A percentile compares a stretch with the other conserved stretches of the same genome.
phyloP scores from a whole-genome alignment of 805 yeast genomes.

The Candida vaughaniae region DNA sequence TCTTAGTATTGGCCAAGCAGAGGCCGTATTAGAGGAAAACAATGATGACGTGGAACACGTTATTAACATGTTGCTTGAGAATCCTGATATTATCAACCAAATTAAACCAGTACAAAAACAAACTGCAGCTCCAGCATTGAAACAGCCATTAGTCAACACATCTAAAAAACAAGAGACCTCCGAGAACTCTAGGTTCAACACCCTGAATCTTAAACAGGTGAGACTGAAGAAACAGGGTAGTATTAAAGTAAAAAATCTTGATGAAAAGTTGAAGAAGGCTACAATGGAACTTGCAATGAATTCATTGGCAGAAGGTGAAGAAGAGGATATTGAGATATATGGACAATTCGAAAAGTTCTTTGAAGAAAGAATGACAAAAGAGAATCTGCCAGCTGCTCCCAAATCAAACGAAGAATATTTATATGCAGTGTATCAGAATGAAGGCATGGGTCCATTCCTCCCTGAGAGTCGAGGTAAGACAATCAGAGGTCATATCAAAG shows the following conservation, averaged over 20 bases:
- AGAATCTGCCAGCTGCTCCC: slow-evolving; percentile 22
- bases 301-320: slow-evolving; percentile 69
- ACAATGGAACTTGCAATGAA: slow-evolving; percentile 61
- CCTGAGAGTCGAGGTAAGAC: slow-evolving; percentile 50
- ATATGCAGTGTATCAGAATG: slow-evolving; percentile 51
- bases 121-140: background rate
- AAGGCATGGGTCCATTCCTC: slow-evolving; percentile 43
- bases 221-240: slow-evolving; percentile 4
- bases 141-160: background rate
- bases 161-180: slow-evolving; percentile 3
- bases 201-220: background rate
- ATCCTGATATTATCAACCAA: slow-evolving; percentile 44
- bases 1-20: slow-evolving; percentile 46
- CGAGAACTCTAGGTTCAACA: slow-evolving; percentile 1
- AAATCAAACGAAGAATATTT: slow-evolving; percentile 48
- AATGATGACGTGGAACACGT: slow-evolving; percentile 55
- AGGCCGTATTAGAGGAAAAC: slow-evolving; percentile 49
- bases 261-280: slow-evolving; percentile 44
- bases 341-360: slow-evolving; percentile 6
- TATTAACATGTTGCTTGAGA: slow-evolving; percentile 61
- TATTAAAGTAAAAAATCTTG: slow-evolving; percentile 4
- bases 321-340: slow-evolving; percentile 60
- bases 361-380: background rate
- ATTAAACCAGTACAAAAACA: slow-evolving; percentile 14
- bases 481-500: slow-evolving; percentile 50